Base-by-base conservation (phyloP, 352 stramenopile genomes). In the Phytopythium litorale region DNA sequence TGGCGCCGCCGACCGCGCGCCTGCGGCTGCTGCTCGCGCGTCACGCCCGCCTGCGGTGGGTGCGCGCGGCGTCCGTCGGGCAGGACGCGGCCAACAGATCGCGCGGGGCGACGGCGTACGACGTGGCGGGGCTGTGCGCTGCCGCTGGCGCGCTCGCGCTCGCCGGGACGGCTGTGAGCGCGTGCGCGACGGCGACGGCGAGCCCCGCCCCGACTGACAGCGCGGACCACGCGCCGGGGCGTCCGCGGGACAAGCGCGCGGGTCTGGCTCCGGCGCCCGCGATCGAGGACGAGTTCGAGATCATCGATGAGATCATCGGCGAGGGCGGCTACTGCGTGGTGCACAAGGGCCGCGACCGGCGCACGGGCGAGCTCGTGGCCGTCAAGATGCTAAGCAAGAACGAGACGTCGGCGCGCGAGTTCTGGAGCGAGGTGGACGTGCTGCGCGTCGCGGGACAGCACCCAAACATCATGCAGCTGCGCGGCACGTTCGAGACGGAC, bases 341-440 rank as follows among this genome's bases (percentile, higher is more conserved):
- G 56, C 85, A 84, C 52, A 83, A 84, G 55, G 85, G 77, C 35
- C 60, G 87, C 12, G 78, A 94, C 51, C 79, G 75, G 19, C 68
- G 67, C 21, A 86, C 83, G n/a, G 74, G 78, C 11, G 81, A 92
- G 59, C 51, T 82, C n/a, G 83, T 92, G 35, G 85, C 83, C 1
- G 71, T 94, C 64, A 92, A 94, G 70, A 86, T 89, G 64, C 69
- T 94, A 37, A 84, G 75, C 72, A 94, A 94, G 69, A 82, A 59
- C 32, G 78, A 88, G 59, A 94, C 81, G 23, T 87, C 79, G 19
- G 80, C 81, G 23, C 70, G 83, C n/a, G 81, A 91, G 54, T 94
- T 94, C 65, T 92, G 83, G 83, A 89, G 76, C 32, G 85, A 94
- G 56, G 83, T 92, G 40, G 85, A 91, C 61, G 74, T 94, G 69